Conservation (phyloP, 228 moss, liverwort and hornwort species). For the Sphagnum magellanicum region DNA sequence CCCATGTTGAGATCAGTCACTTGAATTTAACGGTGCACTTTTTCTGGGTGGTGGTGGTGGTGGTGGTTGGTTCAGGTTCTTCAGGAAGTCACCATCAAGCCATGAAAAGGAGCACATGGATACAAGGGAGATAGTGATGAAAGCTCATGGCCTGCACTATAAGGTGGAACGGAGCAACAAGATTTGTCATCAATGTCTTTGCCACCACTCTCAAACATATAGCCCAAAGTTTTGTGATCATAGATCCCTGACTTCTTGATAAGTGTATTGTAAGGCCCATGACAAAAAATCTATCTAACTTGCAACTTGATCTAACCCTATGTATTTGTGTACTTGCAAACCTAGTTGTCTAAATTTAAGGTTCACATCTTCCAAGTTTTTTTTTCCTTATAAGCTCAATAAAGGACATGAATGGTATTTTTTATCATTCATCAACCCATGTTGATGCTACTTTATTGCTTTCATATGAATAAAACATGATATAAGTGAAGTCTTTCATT, state of each 20-base stretch:
- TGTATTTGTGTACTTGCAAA: neutral
- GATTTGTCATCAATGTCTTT: constrained; percentile 79
- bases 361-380: neutral
- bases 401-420: neutral
- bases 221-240: constrained; percentile 91
- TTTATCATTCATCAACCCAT: too few species aligned
- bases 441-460: too few species aligned
- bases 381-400: neutral
- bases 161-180: constrained; percentile 52
- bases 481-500: neutral
- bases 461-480: neutral
- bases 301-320: neutral
- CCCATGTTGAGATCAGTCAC: too few species aligned
- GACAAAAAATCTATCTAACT: neutral
- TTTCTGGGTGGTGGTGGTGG: constrained; percentile 5
- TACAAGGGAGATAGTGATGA: constrained; percentile 52
- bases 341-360: neutral
- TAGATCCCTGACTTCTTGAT: constrained; percentile 88
- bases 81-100: constrained; percentile 36
- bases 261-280: constrained; percentile 66
- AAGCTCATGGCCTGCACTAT: constrained; percentile 41
- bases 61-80: constrained; percentile 49
- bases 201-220: constrained; percentile 94
- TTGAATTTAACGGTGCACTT: too few species aligned
- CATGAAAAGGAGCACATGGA: constrained; percentile 47